A percentile compares a stretch with the other conserved stretches of the same genome.
phyloP scores from a whole-genome alignment of 345 rosid species.

The Syzygium jambos region DNA sequence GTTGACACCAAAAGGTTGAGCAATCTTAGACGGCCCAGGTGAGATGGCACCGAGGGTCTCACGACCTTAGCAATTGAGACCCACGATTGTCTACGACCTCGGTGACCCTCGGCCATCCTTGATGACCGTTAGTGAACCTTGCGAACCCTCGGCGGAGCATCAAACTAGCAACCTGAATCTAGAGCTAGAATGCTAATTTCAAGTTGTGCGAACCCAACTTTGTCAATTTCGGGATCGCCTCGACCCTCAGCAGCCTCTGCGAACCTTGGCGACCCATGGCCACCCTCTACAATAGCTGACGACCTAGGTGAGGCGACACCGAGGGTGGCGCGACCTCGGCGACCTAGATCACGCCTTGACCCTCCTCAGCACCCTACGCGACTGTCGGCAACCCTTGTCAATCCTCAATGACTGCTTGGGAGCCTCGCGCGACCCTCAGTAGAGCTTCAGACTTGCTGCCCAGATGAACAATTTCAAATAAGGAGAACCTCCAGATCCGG shows the following conservation, averaged over 20 bases:
- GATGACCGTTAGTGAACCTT: neutral
- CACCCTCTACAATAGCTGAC: neutral
- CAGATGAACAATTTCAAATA: neutral
- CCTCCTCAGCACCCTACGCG: neutral
- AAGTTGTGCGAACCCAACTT: no score
- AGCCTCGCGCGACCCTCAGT: neutral
- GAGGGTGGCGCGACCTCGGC: neutral
- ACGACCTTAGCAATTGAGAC: neutral
- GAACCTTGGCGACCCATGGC: neutral
- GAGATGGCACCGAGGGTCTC: no score
- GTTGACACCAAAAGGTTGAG: neutral
- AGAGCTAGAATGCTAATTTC: neutral
- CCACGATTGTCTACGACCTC: accelerated
- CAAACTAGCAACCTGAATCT: accelerated
- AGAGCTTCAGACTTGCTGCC: neutral
- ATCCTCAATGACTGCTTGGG: neutral
- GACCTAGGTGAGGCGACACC: neutral
- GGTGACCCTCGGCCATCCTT: neutral
- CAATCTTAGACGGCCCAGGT: neutral
- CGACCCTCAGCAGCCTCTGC: neutral
- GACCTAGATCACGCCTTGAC: neutral
- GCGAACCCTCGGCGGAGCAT: accelerated
- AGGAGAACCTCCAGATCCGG: neutral
- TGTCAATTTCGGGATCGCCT: neutral
- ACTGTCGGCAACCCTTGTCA: accelerated